Evolutionary conservation across 2,329 filamentous ascomycete species (phyloP).

Genomic region (Penicillium sp.): DNA sequence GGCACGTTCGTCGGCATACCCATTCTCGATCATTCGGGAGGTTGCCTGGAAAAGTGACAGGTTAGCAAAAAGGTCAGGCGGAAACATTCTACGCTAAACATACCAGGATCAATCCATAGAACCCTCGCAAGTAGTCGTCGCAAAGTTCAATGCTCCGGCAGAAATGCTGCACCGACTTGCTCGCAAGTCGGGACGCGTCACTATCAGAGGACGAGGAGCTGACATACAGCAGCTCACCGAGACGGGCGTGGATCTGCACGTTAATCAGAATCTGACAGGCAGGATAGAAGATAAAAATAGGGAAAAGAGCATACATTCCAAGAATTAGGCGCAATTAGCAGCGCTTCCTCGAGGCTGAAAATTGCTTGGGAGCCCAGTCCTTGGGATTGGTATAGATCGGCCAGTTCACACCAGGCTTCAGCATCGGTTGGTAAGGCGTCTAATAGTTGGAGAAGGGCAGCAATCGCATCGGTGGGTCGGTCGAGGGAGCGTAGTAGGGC

Average conservation of each 20-base stretch:
- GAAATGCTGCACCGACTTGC: constrained; percentile 81
- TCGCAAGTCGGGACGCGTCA: constrained; percentile 57
- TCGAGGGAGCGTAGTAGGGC: constrained; percentile 77
- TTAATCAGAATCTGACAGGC: constrained; percentile 5
- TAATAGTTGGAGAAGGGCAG: constrained; percentile 73
- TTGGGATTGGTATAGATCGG: constrained; percentile 81
- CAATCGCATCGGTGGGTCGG: constrained; percentile 71
- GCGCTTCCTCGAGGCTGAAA: constrained; percentile 86
- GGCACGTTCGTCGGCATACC: constrained; percentile 13
- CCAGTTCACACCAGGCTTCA: constrained; percentile 90
- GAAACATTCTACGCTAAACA: constrained; percentile 34
- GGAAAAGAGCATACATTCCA: constrained; percentile 74
- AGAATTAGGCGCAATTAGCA: constrained; percentile 84
- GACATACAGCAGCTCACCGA: constrained; percentile 83
- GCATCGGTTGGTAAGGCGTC: constrained; percentile 86
- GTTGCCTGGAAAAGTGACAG: constrained; percentile 29
- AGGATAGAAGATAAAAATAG: background rate
- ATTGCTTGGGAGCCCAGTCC: constrained; percentile 81
- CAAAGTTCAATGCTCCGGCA: constrained; percentile 91
- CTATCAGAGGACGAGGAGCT: constrained; percentile 49
- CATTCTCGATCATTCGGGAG: constrained; percentile 29
- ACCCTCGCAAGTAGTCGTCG: constrained; percentile 87
- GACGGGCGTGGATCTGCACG: constrained; percentile 75
- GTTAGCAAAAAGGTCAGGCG: too few relatives aligned
- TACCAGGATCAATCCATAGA: constrained; percentile 86